These are phyloP conservation scores for Macroventuria anomochaeta DNA, from an alignment of 2,329 filamentous ascomycete species.

Conservation along the genomic window DNA sequence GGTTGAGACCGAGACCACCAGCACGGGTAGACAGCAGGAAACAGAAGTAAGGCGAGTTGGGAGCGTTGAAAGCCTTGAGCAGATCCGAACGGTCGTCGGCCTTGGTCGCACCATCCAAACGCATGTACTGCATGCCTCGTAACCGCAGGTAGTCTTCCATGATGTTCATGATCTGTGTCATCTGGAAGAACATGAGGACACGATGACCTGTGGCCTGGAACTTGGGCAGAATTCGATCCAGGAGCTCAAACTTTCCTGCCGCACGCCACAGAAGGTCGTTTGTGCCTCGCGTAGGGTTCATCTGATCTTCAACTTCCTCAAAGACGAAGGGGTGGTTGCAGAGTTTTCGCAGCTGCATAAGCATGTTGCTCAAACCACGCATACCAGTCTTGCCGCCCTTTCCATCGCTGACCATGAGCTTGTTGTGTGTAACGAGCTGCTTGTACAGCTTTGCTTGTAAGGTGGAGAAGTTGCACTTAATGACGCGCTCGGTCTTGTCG, in stretches of 20 bases:
- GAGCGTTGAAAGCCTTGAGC: constrained; percentile 86
- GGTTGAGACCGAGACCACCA: constrained; percentile 93
- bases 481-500: constrained; percentile 98
- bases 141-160: constrained; percentile 98
- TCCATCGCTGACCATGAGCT: constrained; percentile 90
- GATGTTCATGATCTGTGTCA: constrained; percentile 99
- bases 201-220: constrained; percentile 90
- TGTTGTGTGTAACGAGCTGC: constrained; percentile 95
- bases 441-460: constrained; percentile 94
- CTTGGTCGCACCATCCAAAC: constrained; percentile 95
- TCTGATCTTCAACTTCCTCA: constrained; percentile 95
- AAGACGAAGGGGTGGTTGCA: constrained; percentile 99
- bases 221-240: constrained; percentile 92
- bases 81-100: constrained; percentile 95
- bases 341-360: constrained; percentile 98
- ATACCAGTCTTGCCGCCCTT: constrained; percentile 94
- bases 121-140: constrained; percentile 82
- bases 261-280: constrained; percentile 97
- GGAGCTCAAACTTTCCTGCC: constrained; percentile 93
- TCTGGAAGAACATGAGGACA: constrained; percentile 99
- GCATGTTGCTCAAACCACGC: constrained; percentile 97
- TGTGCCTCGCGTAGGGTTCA: constrained; percentile 87
- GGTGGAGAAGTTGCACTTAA: constrained; percentile 98
- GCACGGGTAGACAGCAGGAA: constrained; percentile 98
- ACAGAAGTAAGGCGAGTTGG: constrained; percentile 91